These are phyloP conservation scores for Suhomyces pyralidae DNA, from an alignment of 805 yeast species.

Conservation along the genomic window DNA sequence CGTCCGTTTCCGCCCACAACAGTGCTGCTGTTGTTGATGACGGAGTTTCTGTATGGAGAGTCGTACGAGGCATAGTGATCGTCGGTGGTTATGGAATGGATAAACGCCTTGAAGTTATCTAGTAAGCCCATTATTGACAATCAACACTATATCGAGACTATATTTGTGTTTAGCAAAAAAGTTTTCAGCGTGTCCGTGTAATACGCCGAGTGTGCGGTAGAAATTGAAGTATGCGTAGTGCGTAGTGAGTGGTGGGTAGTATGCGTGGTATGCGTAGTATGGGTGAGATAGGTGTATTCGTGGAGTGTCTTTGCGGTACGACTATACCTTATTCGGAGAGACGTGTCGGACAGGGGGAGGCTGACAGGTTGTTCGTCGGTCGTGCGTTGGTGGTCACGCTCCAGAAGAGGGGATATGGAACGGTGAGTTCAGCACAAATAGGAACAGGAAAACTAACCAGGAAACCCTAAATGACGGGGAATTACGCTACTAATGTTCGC, in stretches of 20 bases:
- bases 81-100: constrained; percentile 52
- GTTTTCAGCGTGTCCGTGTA: neutral
- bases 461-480: too few relatives aligned
- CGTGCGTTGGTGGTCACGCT: neutral
- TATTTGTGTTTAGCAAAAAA: neutral
- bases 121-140: constrained; percentile 21
- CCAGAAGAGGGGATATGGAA: neutral
- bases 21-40: constrained; percentile 8
- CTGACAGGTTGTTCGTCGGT: neutral
- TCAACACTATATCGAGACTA: neutral
- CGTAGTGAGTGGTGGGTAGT: too few relatives aligned
- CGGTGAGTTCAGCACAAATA: too few relatives aligned
- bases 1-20: constrained; percentile 10
- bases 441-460: too few relatives aligned
- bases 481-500: too few relatives aligned
- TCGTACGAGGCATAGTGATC: constrained; percentile 60
- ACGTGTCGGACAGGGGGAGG: neutral
- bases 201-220: neutral
- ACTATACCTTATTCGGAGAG: too few relatives aligned
- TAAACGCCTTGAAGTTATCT: constrained; percentile 31
- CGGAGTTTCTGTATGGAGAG: constrained; percentile 28
- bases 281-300: neutral
- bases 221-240: too few relatives aligned
- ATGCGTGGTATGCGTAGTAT: neutral
- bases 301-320: neutral